These are phyloP conservation scores for Dissophora globulifera DNA, from an alignment of 192 early-diverging fungal genomes.

Conservation along the genomic window DNA sequence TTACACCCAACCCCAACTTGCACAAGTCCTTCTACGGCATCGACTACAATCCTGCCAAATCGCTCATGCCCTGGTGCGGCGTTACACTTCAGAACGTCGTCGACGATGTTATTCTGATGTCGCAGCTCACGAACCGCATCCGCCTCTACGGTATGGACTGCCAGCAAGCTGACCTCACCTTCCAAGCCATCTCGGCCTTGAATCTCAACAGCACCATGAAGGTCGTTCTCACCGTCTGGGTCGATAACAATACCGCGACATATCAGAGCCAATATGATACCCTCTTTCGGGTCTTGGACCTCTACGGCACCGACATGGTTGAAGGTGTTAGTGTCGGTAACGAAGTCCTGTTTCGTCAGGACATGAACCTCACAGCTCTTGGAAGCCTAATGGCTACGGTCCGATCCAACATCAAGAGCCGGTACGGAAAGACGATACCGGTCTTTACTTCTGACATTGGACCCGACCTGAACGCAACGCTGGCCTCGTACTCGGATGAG, in stretches of 20 bases:
- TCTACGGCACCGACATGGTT: constrained; percentile 49
- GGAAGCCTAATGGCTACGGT: constrained; percentile 19
- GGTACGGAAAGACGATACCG: constrained; percentile 19
- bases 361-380: constrained; percentile 20
- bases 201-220: constrained; percentile 53
- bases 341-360: constrained; percentile 57
- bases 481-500: constrained; percentile 64
- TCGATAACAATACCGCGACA: constrained; percentile 47
- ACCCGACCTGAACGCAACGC: constrained; percentile 28
- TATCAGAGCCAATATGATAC: constrained; percentile 53
- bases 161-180: constrained; percentile 46
- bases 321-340: constrained; percentile 59
- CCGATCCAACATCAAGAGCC: constrained; percentile 19
- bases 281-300: constrained; percentile 46
- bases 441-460: constrained; percentile 55
- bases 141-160: constrained; percentile 60
- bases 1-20: constrained; percentile 42
- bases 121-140: constrained; percentile 55
- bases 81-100: constrained; percentile 47
- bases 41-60: constrained; percentile 53
- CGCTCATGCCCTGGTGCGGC: constrained; percentile 53
- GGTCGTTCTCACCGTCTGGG: constrained; percentile 57
- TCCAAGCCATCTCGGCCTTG: constrained; percentile 45
- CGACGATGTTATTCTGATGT: constrained; percentile 54
- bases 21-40: constrained; percentile 55